Base-by-base conservation (phyloP, 148 eudicot genomes). In the Chenopodium quinoa region DNA sequence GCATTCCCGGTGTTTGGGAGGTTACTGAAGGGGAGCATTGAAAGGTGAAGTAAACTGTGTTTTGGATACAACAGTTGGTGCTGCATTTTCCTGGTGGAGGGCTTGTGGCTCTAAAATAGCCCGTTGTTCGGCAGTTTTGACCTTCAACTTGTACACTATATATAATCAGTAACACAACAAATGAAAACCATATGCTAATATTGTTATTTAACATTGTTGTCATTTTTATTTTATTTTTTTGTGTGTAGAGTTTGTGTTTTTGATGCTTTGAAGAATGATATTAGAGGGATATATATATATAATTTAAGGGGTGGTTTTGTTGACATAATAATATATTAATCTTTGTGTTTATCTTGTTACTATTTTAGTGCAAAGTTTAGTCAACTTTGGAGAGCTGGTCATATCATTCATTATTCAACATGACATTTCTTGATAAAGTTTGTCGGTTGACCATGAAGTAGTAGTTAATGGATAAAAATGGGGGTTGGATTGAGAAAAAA, bases 1-100 rank as follows among this genome's bases (percentile, higher is more conserved):
- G 85, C 48, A 64, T 56, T 9, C 82, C 89, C 9, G 67, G 71
- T 3, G 88, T 89, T 29, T 75, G 82, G 25, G 50, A n/a, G 25
- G 86, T 78, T 32, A 87, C 88, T 2, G 44, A 31, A 0, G 91
- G 89, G 2, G 91, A 89, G 62, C 91, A 89, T 6, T 79, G 84
- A 81, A 75, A 89, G 54, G 85, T 87, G 69, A 81, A 78, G 77
- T 88, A 88, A 11, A 86, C 79, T 54, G 80, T 73, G 72, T 80
- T 79, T 78, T 67, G 64, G 12, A 79, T 50, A 63, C 91, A 86
- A 23, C 89, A 88, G 60, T 84, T 84, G 13, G 88, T 78, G 11
- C 22, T 52, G 79, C 89, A 88, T 52, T 88, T 76, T 60, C 82
- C 86, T 64, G 80, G 65, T 16, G 87, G 87, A 17, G 88, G 86